These are phyloP conservation scores for Agaricus blazei DNA, from an alignment of 768 basidiomycete species.

Conservation along the genomic window DNA sequence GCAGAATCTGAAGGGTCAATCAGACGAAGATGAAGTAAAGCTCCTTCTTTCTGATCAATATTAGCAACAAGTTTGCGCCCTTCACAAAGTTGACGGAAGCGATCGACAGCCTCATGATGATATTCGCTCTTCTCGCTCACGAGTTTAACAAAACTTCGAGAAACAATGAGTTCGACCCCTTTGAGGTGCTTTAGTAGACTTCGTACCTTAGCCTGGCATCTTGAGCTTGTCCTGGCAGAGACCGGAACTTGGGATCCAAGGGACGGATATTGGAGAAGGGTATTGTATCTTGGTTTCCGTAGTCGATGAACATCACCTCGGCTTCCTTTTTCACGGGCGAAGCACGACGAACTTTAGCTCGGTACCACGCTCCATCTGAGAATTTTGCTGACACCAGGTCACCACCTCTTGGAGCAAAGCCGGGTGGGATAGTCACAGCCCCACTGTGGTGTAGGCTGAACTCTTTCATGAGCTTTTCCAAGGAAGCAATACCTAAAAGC, in stretches of 20 bases:
- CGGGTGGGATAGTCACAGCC: constrained; percentile 50
- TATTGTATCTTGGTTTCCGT: constrained; percentile 91
- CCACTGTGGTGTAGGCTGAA: constrained; percentile 84
- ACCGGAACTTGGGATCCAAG: constrained; percentile 85
- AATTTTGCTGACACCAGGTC: constrained; percentile 95
- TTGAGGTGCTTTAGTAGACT: neutral
- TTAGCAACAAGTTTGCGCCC: constrained; percentile 98
- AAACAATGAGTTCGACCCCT: neutral
- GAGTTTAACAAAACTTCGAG: constrained; percentile 77
- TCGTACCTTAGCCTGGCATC: constrained; percentile 84
- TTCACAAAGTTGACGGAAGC: constrained; percentile 82
- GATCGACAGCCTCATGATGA: constrained; percentile 74
- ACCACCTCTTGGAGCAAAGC: constrained; percentile 76
- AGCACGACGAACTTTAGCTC: constrained; percentile 83
- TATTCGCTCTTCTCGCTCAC: constrained; percentile 83
- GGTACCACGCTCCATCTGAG: constrained; percentile 93
- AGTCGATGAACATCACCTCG: constrained; percentile 91
- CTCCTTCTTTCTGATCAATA: constrained; percentile 80
- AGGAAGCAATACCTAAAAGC: constrained; percentile 72
- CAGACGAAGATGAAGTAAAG: constrained; percentile 79
- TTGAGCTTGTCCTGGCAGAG: constrained; percentile 88
- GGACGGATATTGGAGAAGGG: constrained; percentile 83
- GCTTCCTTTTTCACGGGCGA: constrained; percentile 91
- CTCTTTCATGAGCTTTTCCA: constrained; percentile 93
- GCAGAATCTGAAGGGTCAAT: constrained; percentile 82